Conservation (phyloP, 495 filamentous ascomycete species). For the Penicillium goetzii region DNA sequence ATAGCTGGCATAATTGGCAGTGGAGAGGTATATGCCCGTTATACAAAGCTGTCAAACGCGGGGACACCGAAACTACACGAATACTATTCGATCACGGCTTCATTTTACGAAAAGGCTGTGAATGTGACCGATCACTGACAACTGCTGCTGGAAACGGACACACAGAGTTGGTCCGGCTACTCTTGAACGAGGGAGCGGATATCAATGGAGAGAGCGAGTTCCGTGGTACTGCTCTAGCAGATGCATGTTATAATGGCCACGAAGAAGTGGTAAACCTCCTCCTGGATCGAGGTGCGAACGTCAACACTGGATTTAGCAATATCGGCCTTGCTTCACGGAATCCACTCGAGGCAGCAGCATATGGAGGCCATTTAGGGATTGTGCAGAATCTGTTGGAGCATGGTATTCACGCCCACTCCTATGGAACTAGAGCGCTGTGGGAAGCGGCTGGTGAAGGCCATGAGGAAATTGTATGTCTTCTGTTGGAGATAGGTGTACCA, state of each 20-base stretch:
- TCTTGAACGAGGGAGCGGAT: neutral
- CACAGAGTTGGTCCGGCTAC: neutral
- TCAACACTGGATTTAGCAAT: neutral
- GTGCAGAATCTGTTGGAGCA: neutral
- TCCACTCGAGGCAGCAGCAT: neutral
- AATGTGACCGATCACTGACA: neutral
- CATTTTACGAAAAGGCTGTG: neutral
- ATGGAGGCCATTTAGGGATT: neutral
- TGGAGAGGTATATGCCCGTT: neutral
- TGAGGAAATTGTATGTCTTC: neutral
- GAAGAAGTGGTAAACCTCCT: neutral
- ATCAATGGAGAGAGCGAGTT: neutral
- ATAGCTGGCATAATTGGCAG: neutral
- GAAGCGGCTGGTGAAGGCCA: neutral
- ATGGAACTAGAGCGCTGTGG: neutral
- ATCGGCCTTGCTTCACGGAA: neutral
- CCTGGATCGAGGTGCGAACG: neutral
- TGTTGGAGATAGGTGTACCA: neutral
- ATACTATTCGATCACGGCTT: constrained; percentile 1
- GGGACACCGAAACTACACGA: neutral
- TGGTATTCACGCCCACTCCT: neutral
- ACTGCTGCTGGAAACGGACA: neutral
- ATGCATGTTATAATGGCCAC: neutral
- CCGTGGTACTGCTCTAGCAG: neutral
- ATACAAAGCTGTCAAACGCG: neutral